Conservation (phyloP, 2,329 filamentous ascomycete species). For the Claviceps maximensis region DNA sequence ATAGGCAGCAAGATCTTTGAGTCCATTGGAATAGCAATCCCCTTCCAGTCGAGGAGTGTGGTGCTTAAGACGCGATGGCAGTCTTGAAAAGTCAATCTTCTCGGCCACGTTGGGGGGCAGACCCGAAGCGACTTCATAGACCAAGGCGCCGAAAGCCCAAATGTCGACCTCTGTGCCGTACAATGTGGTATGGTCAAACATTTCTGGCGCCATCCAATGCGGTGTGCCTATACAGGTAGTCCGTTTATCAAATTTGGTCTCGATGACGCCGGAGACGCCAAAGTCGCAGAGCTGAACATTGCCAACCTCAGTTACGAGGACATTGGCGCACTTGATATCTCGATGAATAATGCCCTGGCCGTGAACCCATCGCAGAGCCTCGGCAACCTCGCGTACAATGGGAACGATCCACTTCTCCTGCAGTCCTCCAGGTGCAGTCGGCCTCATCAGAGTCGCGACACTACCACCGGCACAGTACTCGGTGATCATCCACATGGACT, state of each 20-base stretch:
- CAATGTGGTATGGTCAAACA: conserved; percentile 50
- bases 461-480: conserved; percentile 80
- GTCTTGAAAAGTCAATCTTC: conserved; percentile 32
- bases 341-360: conserved; percentile 56
- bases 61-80: conserved; percentile 44
- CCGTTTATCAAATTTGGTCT: conserved; percentile 62
- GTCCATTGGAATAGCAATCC: conserved; percentile 52
- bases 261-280: conserved; percentile 66
- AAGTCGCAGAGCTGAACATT: conserved; percentile 75
- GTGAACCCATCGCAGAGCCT: conserved; percentile 55
- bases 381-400: conserved; percentile 52
- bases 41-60: conserved; percentile 58
- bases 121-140: conserved; percentile 70
- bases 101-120: conserved; percentile 55
- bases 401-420: conserved; percentile 59
- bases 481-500: conserved; percentile 77
- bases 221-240: conserved; percentile 72
- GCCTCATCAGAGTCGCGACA: conserved; percentile 59
- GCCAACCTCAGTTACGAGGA: conserved; percentile 65
- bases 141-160: conserved; percentile 73
- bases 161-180: conserved; percentile 67
- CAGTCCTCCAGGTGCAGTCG: conserved; percentile 51
- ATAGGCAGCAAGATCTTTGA: conserved; percentile 59
- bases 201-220: conserved; percentile 77
- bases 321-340: conserved; percentile 66